Base-by-base conservation (phyloP, 2,329 filamentous ascomycete genomes). In the Ceratocystis ficicola region DNA sequence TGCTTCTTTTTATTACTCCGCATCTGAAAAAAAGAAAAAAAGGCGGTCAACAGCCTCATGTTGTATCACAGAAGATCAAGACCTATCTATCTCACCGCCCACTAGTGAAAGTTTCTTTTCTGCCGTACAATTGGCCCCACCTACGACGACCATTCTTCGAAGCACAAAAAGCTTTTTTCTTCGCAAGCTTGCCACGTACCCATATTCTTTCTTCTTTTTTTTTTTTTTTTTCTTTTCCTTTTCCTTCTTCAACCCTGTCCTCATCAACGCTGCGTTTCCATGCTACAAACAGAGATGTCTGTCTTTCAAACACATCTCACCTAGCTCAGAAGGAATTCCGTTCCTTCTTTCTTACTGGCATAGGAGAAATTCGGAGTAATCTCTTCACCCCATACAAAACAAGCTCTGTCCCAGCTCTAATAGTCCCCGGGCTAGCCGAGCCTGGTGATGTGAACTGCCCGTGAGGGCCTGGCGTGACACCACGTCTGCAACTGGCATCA, bases 291-390 rank as follows among this genome's bases (percentile, higher is more conserved):
- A 79, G 82, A 89, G 80, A 80, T 71, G 69, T 68, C 44, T 30
- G 55, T 67, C 61, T 72, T 72, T 15, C 71, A 69, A 70, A 72
- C 71, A 71, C 70, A 70, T 70, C 71, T 73, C 73, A 62, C 73
- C 71, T 22, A 46, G 46, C 30, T 46, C 10, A 20, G 8, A 28
- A 36, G 5, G 63, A 48, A 65, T 63, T 64, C 36, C n/a, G 52
- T 30, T 68, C 63, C 62, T 63, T 62, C 28, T 67, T 57, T 73
- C 63, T 20, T 44, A 65, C 65, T 70, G 78, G 89, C 90, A 92
- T 90, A 90, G 92, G 89, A 90, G 89, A 94, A 94, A 94, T 93
- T 94, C 89, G 89, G 90, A 94, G 90, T 88, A 94, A 86, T 92
- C 88, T 92, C 90, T 89, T 90, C 74, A 70, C 65, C 68, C 73